Evolutionary conservation across 23 red algal genomes (phyloP).

Genomic region (Gracilariopsis chorda): DNA sequence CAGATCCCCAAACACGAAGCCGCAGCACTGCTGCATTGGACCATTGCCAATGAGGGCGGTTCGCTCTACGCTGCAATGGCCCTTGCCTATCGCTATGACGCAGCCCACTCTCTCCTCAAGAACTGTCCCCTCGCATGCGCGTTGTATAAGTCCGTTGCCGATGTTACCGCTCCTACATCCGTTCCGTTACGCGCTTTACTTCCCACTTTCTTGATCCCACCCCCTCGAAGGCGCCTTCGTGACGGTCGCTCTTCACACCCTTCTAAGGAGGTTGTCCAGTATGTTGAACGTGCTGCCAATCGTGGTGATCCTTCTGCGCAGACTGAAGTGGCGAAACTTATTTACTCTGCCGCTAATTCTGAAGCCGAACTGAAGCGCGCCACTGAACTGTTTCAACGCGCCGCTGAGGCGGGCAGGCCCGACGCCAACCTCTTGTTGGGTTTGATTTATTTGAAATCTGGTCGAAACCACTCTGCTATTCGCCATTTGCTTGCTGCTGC

Average conservation of each 20-base stretch:
- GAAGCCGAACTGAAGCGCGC: slow-evolving; percentile 22
- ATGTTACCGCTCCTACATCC: not conserved
- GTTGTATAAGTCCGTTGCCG: slow-evolving; percentile 36
- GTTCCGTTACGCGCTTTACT: not conserved
- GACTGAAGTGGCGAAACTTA: slow-evolving; percentile 51
- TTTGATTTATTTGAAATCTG: slow-evolving; percentile 49
- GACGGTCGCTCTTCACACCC: not conserved
- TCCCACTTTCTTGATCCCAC: not conserved
- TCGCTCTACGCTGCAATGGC: slow-evolving; percentile 64
- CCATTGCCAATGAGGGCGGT: slow-evolving; percentile 57
- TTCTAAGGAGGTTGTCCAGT: slow-evolving; percentile 68
- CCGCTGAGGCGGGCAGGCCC: slow-evolving; percentile 34
- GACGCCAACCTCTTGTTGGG: slow-evolving; percentile 66
- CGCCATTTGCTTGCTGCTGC: slow-evolving; percentile 44
- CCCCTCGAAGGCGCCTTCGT: not conserved
- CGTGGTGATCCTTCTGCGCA: slow-evolving; percentile 44
- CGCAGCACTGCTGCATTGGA: slow-evolving; percentile 58
- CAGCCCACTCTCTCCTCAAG: slow-evolving; percentile 11
- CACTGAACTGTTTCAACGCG: slow-evolving; percentile 36
- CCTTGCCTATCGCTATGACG: slow-evolving; percentile 34
- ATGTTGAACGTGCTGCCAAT: slow-evolving; percentile 64
- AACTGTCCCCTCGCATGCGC: slow-evolving; percentile 31
- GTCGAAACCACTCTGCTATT: slow-evolving; percentile 44
- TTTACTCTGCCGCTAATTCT: slow-evolving; percentile 32
- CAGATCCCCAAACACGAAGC: not conserved